A percentile compares a stretch with the other conserved stretches of the same genome.
Evolutionary conservation across 2,329 filamentous ascomycete species (phyloP).

Genomic region (Dryadomyces sulphureus): DNA sequence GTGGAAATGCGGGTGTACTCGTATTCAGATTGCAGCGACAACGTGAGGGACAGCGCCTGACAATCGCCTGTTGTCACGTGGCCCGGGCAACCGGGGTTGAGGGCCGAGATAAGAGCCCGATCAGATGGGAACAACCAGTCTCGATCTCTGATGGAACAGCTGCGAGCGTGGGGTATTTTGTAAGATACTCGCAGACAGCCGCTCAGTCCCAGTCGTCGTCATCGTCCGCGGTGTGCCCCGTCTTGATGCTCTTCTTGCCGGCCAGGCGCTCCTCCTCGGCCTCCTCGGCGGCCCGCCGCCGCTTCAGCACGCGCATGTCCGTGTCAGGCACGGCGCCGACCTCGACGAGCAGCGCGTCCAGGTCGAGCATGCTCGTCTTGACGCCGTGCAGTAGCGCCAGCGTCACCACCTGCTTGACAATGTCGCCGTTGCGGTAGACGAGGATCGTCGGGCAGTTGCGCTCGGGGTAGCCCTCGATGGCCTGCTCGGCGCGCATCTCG

Average conservation of each 20-base stretch:
- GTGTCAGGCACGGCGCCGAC: constrained; percentile 65
- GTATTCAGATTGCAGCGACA: no score
- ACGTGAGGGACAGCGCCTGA: no score
- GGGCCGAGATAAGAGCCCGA: no score
- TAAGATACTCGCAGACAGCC: no score
- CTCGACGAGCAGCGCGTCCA: constrained; percentile 71
- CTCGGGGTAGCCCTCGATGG: constrained; percentile 93
- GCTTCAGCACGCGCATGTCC: constrained; percentile 61
- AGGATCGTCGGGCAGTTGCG: constrained; percentile 88
- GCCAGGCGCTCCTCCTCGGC: constrained; percentile 41
- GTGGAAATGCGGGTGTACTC: background rate
- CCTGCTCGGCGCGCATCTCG: constrained; percentile 81
- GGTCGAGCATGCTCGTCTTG: constrained; percentile 53
- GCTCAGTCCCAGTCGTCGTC: constrained; percentile 17
- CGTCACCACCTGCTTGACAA: constrained; percentile 84
- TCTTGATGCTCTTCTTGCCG: constrained; percentile 18
- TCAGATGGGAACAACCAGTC: no score
- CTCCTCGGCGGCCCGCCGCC: constrained; percentile 43
- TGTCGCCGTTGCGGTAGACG: constrained; percentile 84
- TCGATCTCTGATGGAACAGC: no score
- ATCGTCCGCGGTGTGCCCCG: constrained; percentile 12
- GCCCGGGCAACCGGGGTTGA: no score
- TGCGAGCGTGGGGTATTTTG: no score
- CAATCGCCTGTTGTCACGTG: no score
- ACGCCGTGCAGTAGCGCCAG: constrained; percentile 63